Conservation (phyloP, 164 flowering plant genomes). For the grape (Vitis vinifera) region DNA sequence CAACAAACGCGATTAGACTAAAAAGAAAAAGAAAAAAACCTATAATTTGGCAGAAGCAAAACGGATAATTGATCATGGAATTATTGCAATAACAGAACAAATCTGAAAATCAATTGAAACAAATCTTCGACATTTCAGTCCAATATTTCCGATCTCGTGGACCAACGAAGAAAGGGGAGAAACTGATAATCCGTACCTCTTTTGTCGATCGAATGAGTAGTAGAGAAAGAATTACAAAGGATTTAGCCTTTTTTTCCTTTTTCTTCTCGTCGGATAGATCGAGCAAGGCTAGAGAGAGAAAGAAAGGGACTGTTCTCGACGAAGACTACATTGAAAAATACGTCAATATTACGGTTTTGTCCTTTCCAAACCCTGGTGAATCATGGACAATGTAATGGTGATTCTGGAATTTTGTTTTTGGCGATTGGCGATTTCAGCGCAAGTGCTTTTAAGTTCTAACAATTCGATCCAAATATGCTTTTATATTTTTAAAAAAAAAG, state of each 20-base stretch:
- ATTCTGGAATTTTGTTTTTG: neutral
- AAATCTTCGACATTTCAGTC: neutral
- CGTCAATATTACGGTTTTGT: constrained; percentile 8
- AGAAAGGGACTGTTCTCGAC: constrained; percentile 3
- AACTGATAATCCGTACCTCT: constrained; percentile 1
- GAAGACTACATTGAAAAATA: constrained; percentile 15
- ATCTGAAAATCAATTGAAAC: neutral
- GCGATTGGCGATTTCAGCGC: neutral
- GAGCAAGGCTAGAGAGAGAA: constrained; percentile 5
- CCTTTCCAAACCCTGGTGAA: neutral
- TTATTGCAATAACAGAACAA: neutral
- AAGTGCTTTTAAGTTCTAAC: too few relatives aligned
- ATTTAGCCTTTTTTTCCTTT: neutral
- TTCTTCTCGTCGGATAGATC: constrained; percentile 16
- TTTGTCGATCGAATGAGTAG: neutral
- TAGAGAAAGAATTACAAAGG: neutral
- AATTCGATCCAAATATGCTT: too few relatives aligned
- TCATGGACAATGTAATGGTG: too few relatives aligned
- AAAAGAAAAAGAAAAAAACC: neutral
- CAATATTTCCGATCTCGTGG: neutral
- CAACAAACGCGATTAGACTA: neutral
- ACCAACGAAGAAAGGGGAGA: neutral
- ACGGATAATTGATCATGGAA: neutral
- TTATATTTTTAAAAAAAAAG: too few relatives aligned
- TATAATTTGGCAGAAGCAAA: too few relatives aligned